Base-by-base conservation (phyloP, 23 red algal species). In the Cyanidium caldarium region DNA sequence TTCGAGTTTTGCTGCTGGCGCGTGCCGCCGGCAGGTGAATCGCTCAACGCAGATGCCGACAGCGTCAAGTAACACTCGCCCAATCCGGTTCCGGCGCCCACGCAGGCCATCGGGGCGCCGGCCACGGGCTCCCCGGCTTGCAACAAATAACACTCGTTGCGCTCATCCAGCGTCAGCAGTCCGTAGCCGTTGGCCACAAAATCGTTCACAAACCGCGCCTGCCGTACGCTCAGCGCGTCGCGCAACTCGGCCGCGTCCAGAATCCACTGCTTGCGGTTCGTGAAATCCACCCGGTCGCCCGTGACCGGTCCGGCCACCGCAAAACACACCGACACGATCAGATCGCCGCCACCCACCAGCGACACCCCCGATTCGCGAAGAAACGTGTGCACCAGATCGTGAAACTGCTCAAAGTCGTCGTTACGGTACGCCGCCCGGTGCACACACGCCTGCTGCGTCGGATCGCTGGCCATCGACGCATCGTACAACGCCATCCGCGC, bases 81-180 rank as follows among this genome's bases (percentile, higher is more conserved):
- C 16, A 98, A 57, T 15, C 92, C 92, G 38, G 92, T 98, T 16
- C 92, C 92, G 3, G 92, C 92, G 28, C 92, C 92, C 26, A 98
- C 36, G 2, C 80, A 75, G 7, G 84, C 92, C 38, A 75, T 83
- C 34, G 57, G 44, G 0, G 35, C 80, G 15, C 37, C 35, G 65
- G 44, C 41, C 16, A 70, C 71, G 2, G 68, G 38, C 26, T 82
- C 71, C 3, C 84, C 92, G 34, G 79, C 68, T 45, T 98, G 84
- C 58, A 98, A 46, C 0, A 75, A 45, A 37, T 41, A 37, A 15
- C 75, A 65, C 58, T 98, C 92, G 14, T 85, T 35, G 12, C n/a
- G 23, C 58, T 82, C 42, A 1, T 25, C 40, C 51, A 98, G 58
- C 38, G 79, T 81, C 17, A 88, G 58, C 42, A 98, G 37, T 16